Evolutionary conservation across 2,329 filamentous ascomycete species (phyloP), one percentile per base, ranked within the genome.

Genomic region (Ceratocystis smalleyi): DNA sequence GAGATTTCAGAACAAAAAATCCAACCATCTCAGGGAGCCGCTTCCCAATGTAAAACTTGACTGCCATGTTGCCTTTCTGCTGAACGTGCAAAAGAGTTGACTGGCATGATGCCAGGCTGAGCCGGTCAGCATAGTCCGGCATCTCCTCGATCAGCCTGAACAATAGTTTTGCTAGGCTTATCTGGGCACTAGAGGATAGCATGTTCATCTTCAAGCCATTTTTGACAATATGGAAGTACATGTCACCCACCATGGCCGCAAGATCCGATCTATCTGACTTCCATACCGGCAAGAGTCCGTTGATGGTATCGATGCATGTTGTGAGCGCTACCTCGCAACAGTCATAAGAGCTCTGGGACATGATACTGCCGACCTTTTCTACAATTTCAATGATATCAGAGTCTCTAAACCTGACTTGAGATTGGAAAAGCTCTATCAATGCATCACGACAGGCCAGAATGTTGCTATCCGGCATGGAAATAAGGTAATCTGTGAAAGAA

Each of bases 151-250:
- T 77, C 2, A 97, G 77, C 35, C 80, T 79, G 65, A 91, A 81
- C 0, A 97, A 77, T 15, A 99, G 77, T 24, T 77, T 75, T 2
- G 85, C 82, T 66, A 96, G 77, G 0, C 79, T 77, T 62, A 84
- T 82, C 68, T 91, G 85, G 1, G 87, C 82, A 65, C 77, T 79
- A 1, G 84, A 76, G 0, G 92, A 95, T 59, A 90, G 79, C 45
- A 87, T 79, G 55, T 85, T 84, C 55, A 82, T 85, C 5, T 81
- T 79, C 30, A 96, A 75, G 35, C 85, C 82, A 19, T 79, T 79
- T 63, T 83, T 82, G 59, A 91, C 80, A 68, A 94, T 86, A 76
- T 90, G 89, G 55, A 81, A 76, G 72, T 97, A 97, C 22, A 96
- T 76, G 67, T 95, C 86, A 22, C 84, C 81, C 2, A 86, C 88